phyloP scores from a whole-genome alignment of 495 filamentous ascomycete species.

The Trichoderma gamsii region DNA sequence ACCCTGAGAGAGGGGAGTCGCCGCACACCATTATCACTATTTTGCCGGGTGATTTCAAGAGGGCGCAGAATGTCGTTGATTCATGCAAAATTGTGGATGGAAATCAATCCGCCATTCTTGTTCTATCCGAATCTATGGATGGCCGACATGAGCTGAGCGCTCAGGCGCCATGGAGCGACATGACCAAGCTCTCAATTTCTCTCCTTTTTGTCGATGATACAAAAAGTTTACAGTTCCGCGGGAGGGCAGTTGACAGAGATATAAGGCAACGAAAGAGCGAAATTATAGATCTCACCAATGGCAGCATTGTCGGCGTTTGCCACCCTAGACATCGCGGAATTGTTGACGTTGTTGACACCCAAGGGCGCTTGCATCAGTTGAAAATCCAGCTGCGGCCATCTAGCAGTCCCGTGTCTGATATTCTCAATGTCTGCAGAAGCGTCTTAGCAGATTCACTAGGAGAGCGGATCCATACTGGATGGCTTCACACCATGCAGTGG shows the following conservation, averaged over 20 bases:
- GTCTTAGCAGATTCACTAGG: conserved; percentile 54
- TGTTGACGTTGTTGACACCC: conserved; percentile 58
- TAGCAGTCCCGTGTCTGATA: conserved; percentile 51
- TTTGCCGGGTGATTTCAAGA: conserved; percentile 37
- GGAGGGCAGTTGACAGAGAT: conserved; percentile 26
- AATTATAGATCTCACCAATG: conserved; percentile 23
- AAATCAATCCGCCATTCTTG: conserved; percentile 58
- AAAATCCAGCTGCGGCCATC: conserved; percentile 60
- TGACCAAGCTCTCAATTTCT: conserved; percentile 49
- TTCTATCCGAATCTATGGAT: conserved; percentile 58
- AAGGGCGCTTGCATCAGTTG: conserved; percentile 56
- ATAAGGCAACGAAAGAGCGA: conserved; percentile 18
- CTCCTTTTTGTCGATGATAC: conserved; percentile 35
- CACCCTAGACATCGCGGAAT: conserved; percentile 48
- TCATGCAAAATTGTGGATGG: conserved; percentile 69
- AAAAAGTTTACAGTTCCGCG: conserved; percentile 34
- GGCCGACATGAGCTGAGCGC: conserved; percentile 60
- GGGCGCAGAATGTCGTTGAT: conserved; percentile 61
- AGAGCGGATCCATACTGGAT: conserved; percentile 60
- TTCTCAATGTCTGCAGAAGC: conserved; percentile 56
- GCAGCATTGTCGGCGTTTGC: conserved; percentile 36
- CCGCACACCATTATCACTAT: conserved; percentile 23
- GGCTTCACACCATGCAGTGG: conserved; percentile 74
- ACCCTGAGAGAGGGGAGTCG: conserved; percentile 22
- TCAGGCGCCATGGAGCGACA: conserved; percentile 68